These are phyloP conservation scores for Stachybotrys chlorohalonatus DNA, from an alignment of 2,329 filamentous ascomycete species.

Conservation along the genomic window DNA sequence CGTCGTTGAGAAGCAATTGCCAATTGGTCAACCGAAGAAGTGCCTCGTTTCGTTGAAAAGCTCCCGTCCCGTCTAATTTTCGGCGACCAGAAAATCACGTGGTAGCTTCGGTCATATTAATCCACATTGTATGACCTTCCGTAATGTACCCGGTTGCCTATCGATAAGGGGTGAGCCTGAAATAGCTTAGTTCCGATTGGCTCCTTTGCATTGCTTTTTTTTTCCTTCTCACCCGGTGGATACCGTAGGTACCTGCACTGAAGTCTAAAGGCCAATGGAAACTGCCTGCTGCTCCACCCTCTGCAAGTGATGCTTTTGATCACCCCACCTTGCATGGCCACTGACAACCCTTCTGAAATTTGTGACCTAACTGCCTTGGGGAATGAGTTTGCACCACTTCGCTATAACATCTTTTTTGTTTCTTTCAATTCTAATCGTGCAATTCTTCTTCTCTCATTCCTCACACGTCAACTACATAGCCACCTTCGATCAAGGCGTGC, in stretches of 20 bases:
- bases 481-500: not conserved
- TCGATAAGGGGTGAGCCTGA: not conserved
- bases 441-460: not conserved
- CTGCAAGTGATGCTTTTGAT: not conserved
- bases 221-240: too few relatives aligned
- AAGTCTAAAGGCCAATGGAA: too few relatives aligned
- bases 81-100: constrained; percentile 27
- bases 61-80: constrained; percentile 37
- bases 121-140: not conserved
- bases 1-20: constrained; percentile 30
- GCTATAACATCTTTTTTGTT: not conserved
- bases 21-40: constrained; percentile 29
- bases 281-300: too few relatives aligned
- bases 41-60: constrained; percentile 33
- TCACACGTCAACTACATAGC: too few relatives aligned
- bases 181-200: too few relatives aligned
- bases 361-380: not conserved
- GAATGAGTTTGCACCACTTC: not conserved
- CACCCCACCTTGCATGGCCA: not conserved
- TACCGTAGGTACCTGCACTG: too few relatives aligned
- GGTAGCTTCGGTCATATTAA: constrained; percentile 13
- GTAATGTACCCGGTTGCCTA: not conserved
- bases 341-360: not conserved
- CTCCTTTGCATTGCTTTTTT: too few relatives aligned
- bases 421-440: not conserved